Evolutionary conservation across 768 basidiomycete species (phyloP), one percentile per base, ranked within the genome.

Genomic region (Leccinum variicolor): DNA sequence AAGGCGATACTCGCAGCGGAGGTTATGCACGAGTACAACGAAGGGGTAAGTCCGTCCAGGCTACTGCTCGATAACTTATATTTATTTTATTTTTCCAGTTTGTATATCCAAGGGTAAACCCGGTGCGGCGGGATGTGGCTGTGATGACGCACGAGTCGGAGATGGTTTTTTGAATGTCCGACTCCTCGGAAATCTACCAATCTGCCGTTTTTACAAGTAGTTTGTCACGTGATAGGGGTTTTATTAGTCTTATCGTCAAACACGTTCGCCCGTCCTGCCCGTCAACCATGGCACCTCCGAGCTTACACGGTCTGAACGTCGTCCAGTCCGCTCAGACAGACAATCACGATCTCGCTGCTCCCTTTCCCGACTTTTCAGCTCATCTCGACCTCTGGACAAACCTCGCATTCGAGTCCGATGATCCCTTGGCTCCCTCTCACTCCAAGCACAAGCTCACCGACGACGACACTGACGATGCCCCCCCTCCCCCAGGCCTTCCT

Each of bases 71-170:
- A 17, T 43, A 21, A 50, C 2, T 1, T 17, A 9, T 1, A 17
- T 52, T 64, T 47, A 62, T 6, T 6, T 19, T 13, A n/a, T 33
- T 4, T 33, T 4, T 13, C 25, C 55, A 94, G 90, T 94, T 91
- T 68, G 92, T 94, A 3, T 83, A 88, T 63, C 92, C 92, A n/a
- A 83, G 86, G 59, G 71, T 91, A 59, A 86, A 89, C 64, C 87
- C 87, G 7, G 77, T 93, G 21, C 83, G 88, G 29, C 83, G 78
- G 57, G 92, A 94, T 62, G 90, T 84, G 1, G 85, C 87, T 4
- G 87, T 91, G 26, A 92, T 91, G 90, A 94, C 92, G 3, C 85
- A 92, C 69, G 79, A 94, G 66, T 82, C 88, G 1, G 92, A 94
- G 77, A 79, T 90, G 60, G 81, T 57, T 11, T 23, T 41, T n/a